Evolutionary conservation across 2,329 filamentous ascomycete genomes (phyloP).

Genomic region (Colletotrichum theobromicola): DNA sequence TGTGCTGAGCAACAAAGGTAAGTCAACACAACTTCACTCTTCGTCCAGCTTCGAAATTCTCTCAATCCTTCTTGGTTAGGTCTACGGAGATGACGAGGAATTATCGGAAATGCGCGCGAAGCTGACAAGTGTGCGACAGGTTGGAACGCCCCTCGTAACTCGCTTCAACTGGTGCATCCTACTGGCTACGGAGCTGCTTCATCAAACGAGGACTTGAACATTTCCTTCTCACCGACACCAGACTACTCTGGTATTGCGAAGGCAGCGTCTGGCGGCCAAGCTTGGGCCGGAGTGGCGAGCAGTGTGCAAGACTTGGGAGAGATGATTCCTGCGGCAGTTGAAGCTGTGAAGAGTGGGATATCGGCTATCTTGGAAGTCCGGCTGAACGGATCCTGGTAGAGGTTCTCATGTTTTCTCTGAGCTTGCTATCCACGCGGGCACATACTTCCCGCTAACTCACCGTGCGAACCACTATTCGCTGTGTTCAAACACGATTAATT

Average conservation of each 20-base stretch:
- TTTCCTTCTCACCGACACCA: constrained; percentile 48
- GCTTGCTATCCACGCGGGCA: too few species aligned
- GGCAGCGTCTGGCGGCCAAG: constrained; percentile 45
- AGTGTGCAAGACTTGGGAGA: constrained; percentile 50
- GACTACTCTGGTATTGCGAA: constrained; percentile 40
- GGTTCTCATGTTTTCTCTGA: neutral
- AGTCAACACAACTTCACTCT: constrained; percentile 13
- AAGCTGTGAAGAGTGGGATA: constrained; percentile 54
- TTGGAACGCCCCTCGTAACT: constrained; percentile 51
- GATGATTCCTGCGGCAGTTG: constrained; percentile 54
- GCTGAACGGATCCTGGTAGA: neutral
- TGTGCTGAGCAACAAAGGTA: constrained; percentile 62
- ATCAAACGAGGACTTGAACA: constrained; percentile 51
- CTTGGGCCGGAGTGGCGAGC: constrained; percentile 54
- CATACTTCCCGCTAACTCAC: too few species aligned
- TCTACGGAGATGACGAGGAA: neutral
- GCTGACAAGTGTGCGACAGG: constrained; percentile 25
- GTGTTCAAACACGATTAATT: too few species aligned
- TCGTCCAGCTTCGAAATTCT: neutral
- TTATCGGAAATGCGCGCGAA: neutral
- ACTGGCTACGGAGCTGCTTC: constrained; percentile 44
- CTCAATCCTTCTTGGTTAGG: neutral
- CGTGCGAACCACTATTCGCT: too few species aligned
- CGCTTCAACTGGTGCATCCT: constrained; percentile 49
- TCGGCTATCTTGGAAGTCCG: constrained; percentile 57